Base-by-base conservation (phyloP, 768 basidiomycete species). In the Sarcomyxa edulis region DNA sequence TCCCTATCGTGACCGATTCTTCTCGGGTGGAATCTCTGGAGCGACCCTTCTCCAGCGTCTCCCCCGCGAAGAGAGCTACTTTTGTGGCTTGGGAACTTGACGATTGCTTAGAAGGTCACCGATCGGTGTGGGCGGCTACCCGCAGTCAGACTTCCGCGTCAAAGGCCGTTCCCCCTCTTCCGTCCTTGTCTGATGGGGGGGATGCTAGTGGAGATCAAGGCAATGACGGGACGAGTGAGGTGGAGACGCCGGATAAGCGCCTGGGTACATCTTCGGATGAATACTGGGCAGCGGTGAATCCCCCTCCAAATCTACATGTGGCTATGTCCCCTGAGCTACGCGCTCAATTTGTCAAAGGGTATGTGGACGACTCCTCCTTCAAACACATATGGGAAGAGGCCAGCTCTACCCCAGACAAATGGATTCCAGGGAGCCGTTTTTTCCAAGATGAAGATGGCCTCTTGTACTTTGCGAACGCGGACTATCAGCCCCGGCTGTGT, bases 381-480 rank as follows among this genome's bases (percentile, higher is more conserved):
- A 29, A 27, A 9, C 21, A 27, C 1, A 23, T 24, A 4, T n/a
- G n/a, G n/a, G n/a, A 15, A 3, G 16, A 32, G 2, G 43, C 33
- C 12, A 21, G 12, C 4, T 5, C 31, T 2, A 40, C 33, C 20
- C 32, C 38, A 0, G 39, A 34, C 4, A 24, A 20, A 6, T 11
- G 19, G 15, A 24, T 40, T 5, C 36, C 39, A 6, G 20, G 27
- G 3, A 31, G 25, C 0, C 40, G 27, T 6, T 45, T 36, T 24
- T 26, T 18, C 12, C 30, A 35, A 14, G 40, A 32, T 2, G 18
- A 19, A 2, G 32, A 45, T n/a, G 40, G 44, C 1, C 6, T 45
- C n/a, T 28, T 45, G 2, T 45, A 41, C 25, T 45, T 45, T 34
- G 19, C 31, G 6, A 37, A 45, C 19, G 44, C 40, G 2, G 40